Base-by-base conservation (phyloP, 1,284 basidiomycete genomes). In the Microbotryum saponariae region DNA sequence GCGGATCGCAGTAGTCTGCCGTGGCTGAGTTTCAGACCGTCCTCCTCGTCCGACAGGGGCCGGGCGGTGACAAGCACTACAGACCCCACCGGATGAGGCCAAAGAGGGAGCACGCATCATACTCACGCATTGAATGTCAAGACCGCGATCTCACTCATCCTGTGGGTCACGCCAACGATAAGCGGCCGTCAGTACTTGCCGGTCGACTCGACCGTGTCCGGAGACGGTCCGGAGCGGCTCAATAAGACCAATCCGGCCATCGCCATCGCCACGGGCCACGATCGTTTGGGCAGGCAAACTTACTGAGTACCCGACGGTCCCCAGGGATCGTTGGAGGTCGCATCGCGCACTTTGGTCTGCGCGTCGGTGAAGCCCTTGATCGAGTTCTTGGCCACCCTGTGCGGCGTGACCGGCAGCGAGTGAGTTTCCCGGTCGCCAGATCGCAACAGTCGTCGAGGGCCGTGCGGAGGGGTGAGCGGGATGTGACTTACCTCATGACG, bases 291-390 rank as follows among this genome's bases (percentile, higher is more conserved):
- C 12, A 5, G n/a, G n/a, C 14, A 16, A 16, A 54, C 63, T 48
- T 29, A 69, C 71, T 93, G 91, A 3, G 92, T 91, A 12, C 94
- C 94, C 25, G 89, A 91, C 20, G 96, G 94, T 0, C 96, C 94
- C 94, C 94, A 97, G 7, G 96, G 89, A 76, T 99, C 94, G 78
- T 99, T 98, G n/a, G 89, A 93, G n/a, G 96, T 99, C 29, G 94
- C 91, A 81, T 97, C 93, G 63, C 94, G 85, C 16, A 71, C 60
- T 52, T 70, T 70, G 29, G 64, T 58, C 60, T 71, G 70, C 6
- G 61, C 60, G 33, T 71, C 70, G 7, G 63, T 59, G 61, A 66
- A 71, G 20, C 70, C 70, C 59, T 67, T 67, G 63, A 67, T 54
- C 51, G 66, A 68, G 61, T 66, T 66, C 58, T 69, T 69, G 54